A percentile compares a stretch with the other conserved stretches of the same genome.
These are phyloP conservation scores for Coccomyxa subellipsoidea DNA, from an alignment of 163 green algal species.

Conservation along the genomic window DNA sequence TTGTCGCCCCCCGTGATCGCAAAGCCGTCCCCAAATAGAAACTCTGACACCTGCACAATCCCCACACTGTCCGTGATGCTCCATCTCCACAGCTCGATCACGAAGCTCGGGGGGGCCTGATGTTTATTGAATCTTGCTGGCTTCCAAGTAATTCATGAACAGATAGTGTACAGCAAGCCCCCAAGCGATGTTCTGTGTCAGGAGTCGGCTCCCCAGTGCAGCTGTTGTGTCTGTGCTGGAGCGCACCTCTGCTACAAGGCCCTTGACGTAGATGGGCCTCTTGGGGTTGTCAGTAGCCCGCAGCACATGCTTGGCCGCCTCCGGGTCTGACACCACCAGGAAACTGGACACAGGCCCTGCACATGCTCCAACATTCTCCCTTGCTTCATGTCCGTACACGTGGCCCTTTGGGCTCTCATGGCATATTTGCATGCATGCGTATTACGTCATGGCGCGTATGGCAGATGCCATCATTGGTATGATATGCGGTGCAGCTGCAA, in stretches of 20 bases:
- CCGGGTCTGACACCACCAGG: slow-evolving; percentile 88
- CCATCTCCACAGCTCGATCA: background rate
- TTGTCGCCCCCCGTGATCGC: slow-evolving; percentile 81
- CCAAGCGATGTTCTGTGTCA: too few relatives aligned
- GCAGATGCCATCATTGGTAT: too few relatives aligned
- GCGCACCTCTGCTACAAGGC: slow-evolving; percentile 72
- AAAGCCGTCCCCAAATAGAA: slow-evolving; percentile 97
- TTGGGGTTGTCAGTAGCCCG: slow-evolving; percentile 77
- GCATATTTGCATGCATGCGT: background rate
- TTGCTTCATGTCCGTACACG: background rate
- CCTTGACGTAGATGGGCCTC: slow-evolving; percentile 87
- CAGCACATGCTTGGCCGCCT: slow-evolving; percentile 92
- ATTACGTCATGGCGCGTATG: too few relatives aligned
- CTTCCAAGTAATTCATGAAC: background rate
- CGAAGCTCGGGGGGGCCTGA: background rate
- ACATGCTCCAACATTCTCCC: too few relatives aligned
- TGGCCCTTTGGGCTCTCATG: background rate
- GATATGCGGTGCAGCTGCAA: too few relatives aligned
- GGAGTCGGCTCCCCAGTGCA: too few relatives aligned
- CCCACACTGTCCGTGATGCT: background rate
- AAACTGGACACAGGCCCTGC: slow-evolving; percentile 81
- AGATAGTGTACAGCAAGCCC: too few relatives aligned
- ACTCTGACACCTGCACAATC: slow-evolving; percentile 66
- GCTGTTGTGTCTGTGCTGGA: too few relatives aligned
- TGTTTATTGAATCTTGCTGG: background rate